A percentile compares a stretch with the other conserved stretches of the same genome.
These are phyloP conservation scores for Curvularia lunata DNA, from an alignment of 2,329 filamentous ascomycete species.

Conservation along the genomic window DNA sequence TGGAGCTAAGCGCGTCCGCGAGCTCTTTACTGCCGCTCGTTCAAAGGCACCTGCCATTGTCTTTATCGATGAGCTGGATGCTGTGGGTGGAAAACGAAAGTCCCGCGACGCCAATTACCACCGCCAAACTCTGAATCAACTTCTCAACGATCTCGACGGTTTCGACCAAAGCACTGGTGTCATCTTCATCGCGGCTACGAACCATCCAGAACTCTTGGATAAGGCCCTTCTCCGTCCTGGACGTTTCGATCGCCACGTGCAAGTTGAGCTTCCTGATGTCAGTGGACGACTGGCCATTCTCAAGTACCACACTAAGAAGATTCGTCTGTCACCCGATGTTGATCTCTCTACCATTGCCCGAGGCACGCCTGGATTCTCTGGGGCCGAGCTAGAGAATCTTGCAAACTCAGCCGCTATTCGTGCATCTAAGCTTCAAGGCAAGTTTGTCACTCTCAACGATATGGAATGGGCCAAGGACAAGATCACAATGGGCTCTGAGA, in stretches of 20 bases:
- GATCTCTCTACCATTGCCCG: conserved; percentile 84
- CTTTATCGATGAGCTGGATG: conserved; percentile 93
- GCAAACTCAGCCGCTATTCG: conserved; percentile 95
- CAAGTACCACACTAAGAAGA: conserved; percentile 90
- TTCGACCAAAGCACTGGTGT: conserved; percentile 95
- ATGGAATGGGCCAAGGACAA: conserved; percentile 99
- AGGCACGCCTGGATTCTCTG: conserved; percentile 89
- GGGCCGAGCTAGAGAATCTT: conserved; percentile 94
- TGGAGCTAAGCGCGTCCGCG: conserved; percentile 92
- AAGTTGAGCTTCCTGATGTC: conserved; percentile 88
- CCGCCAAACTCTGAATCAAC: conserved; percentile 96
- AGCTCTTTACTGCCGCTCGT: conserved; percentile 84
- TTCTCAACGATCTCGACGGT: conserved; percentile 94
- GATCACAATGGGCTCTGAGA: conserved; percentile 95
- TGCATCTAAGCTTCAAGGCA: conserved; percentile 85
- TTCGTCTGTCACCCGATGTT: conserved; percentile 80
- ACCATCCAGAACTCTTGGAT: conserved; percentile 92
- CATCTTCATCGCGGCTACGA: conserved; percentile 94
- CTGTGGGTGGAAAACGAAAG: conserved; percentile 92
- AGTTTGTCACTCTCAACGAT: conserved; percentile 76
- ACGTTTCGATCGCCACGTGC: conserved; percentile 92
- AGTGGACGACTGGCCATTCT: conserved; percentile 91
- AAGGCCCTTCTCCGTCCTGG: conserved; percentile 93
- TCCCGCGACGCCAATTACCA: conserved; percentile 92
- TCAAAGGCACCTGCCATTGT: conserved; percentile 89